phyloP scores from a whole-genome alignment of 225 moss, liverwort and hornwort genomes.

The Lunularia cruciata region DNA sequence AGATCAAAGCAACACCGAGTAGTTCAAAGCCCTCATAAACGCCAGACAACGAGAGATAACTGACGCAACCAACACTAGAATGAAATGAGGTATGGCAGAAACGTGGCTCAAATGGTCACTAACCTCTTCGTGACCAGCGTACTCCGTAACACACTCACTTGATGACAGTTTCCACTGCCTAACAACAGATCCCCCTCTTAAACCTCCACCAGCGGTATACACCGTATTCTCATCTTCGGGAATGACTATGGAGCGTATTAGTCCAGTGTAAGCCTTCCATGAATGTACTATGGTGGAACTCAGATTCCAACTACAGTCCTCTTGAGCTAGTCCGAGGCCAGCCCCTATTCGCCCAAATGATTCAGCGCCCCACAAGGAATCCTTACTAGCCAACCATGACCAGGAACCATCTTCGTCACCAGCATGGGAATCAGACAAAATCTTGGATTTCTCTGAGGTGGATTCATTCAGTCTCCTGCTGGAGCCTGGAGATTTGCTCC shows the following conservation, averaged over 20 bases:
- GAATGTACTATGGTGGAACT: constrained; percentile 66
- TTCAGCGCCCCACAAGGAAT: constrained; percentile 52
- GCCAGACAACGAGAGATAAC: no score
- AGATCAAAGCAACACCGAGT: neutral
- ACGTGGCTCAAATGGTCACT: neutral
- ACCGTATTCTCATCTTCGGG: constrained; percentile 80
- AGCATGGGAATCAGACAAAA: constrained; percentile 39
- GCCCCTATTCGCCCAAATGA: constrained; percentile 57
- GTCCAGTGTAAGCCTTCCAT: constrained; percentile 65
- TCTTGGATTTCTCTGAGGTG: constrained; percentile 34
- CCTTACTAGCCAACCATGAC: constrained; percentile 66
- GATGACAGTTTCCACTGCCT: constrained; percentile 74
- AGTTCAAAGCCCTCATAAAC: neutral
- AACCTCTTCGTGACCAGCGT: constrained; percentile 75
- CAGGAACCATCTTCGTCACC: constrained; percentile 50
- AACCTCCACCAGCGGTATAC: constrained; percentile 67
- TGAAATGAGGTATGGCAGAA: neutral
- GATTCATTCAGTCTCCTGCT: constrained; percentile 42
- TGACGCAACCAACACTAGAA: no score
- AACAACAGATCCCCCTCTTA: constrained; percentile 65
- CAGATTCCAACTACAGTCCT: constrained; percentile 66
- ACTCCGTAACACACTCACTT: constrained; percentile 72
- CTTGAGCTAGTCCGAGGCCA: constrained; percentile 55
- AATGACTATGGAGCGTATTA: constrained; percentile 47
- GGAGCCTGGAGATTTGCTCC: constrained; percentile 46